Evolutionary conservation across 2,329 filamentous ascomycete genomes (phyloP).

Genomic region (Aspergillus unguis): DNA sequence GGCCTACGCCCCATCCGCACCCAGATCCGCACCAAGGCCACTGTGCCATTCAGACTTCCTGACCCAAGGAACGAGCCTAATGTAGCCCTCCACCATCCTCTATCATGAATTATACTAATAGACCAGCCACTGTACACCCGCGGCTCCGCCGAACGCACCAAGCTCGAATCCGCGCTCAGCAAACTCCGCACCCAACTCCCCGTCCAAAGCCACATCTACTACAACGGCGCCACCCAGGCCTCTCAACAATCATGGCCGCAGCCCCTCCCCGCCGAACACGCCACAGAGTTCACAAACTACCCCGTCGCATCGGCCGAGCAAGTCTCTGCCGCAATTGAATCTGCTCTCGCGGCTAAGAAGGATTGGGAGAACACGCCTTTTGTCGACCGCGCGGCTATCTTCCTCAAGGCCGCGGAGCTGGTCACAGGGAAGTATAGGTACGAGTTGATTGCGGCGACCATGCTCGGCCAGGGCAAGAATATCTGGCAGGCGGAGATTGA

Average conservation of each 20-base stretch:
- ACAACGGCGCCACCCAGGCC: constrained; percentile 28
- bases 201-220: constrained; percentile 29
- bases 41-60: constrained; percentile 30
- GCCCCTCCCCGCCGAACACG: constrained; percentile 29
- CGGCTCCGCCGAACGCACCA: constrained; percentile 33
- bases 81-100: constrained; percentile 8
- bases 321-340: constrained; percentile 72
- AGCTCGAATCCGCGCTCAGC: constrained; percentile 30
- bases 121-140: constrained; percentile 24
- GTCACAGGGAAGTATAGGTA: constrained; percentile 89
- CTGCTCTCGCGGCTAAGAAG: constrained; percentile 75
- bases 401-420: constrained; percentile 91
- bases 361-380: constrained; percentile 85
- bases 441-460: constrained; percentile 90
- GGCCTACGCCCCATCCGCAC: constrained; percentile 13
- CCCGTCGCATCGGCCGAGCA: constrained; percentile 73
- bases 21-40: constrained; percentile 23
- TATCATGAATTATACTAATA: neutral
- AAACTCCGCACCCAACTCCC: constrained; percentile 34
- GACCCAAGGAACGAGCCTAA: constrained; percentile 37
- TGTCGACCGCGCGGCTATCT: constrained; percentile 83
- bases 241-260: constrained; percentile 25
- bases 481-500: constrained; percentile 83
- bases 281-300: constrained; percentile 70
- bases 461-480: constrained; percentile 96